phyloP scores from a whole-genome alignment of 768 basidiomycete genomes.

The Collybiopsis luxurians region DNA sequence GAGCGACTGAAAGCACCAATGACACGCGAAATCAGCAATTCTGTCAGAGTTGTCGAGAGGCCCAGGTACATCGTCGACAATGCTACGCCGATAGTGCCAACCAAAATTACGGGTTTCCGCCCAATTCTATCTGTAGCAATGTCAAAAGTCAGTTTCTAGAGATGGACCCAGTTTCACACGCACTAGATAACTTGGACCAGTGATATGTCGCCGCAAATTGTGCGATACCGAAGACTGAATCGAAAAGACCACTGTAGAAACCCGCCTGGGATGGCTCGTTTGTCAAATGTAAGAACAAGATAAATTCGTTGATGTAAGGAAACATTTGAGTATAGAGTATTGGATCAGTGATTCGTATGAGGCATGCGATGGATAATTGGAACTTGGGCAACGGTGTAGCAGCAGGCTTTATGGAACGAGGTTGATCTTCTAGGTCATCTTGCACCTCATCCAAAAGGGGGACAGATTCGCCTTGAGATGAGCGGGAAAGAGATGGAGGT shows the following conservation, averaged over 20 bases:
- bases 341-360: slow-evolving; percentile 55
- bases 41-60: slow-evolving; percentile 47
- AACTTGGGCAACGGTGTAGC: slow-evolving; percentile 48
- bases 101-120: slow-evolving; percentile 61
- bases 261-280: slow-evolving; percentile 58
- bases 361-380: slow-evolving; percentile 54
- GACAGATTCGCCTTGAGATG: slow-evolving; percentile 23
- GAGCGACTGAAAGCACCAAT: slow-evolving; percentile 31
- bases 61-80: slow-evolving; percentile 52
- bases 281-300: slow-evolving; percentile 52
- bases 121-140: slow-evolving; percentile 49
- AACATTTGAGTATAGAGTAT: slow-evolving; percentile 63
- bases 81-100: slow-evolving; percentile 49
- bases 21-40: slow-evolving; percentile 48
- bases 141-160: slow-evolving; percentile 4
- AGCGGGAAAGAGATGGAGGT: too few species aligned
- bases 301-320: slow-evolving; percentile 70
- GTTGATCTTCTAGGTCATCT: slow-evolving; percentile 2
- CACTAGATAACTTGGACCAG: slow-evolving; percentile 61
- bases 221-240: slow-evolving; percentile 59
- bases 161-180: neutral
- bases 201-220: slow-evolving; percentile 63
- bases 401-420: neutral
- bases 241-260: slow-evolving; percentile 71
- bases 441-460: slow-evolving; percentile 32